Evolutionary conservation across 805 yeast genomes (phyloP).

Genomic region (Sugiyamaella mastotermitis): DNA sequence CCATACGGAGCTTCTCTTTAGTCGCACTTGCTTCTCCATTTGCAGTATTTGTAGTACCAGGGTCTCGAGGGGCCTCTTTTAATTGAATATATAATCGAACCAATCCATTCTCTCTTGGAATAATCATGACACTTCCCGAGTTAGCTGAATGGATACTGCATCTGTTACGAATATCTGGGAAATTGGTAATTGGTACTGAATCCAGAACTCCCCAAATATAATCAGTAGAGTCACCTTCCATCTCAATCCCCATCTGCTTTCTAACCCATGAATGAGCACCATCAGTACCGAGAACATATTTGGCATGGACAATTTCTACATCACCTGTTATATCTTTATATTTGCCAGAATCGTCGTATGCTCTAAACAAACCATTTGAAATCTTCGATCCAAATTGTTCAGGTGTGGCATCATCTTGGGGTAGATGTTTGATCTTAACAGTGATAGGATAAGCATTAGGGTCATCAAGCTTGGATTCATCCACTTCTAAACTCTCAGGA

Average conservation of each 20-base stretch:
- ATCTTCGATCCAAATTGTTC: conserved; percentile 18
- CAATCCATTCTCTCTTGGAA: conserved; percentile 32
- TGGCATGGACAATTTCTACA: conserved; percentile 24
- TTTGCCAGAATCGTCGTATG: conserved; percentile 24
- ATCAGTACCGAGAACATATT: conserved; percentile 31
- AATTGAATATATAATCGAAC: conserved; percentile 31
- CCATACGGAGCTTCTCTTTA: conserved; percentile 20
- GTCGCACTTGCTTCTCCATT: not conserved
- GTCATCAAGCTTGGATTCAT: conserved; percentile 17
- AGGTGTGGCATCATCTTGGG: conserved; percentile 13
- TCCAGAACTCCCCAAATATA: conserved; percentile 34
- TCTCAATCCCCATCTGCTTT: conserved; percentile 28
- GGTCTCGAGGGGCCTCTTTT: conserved; percentile 21
- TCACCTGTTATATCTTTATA: conserved; percentile 7
- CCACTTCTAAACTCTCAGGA: conserved; percentile 13
- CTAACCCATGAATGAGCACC: conserved; percentile 34
- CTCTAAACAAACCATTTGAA: conserved; percentile 27
- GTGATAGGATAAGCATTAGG: conserved; percentile 20
- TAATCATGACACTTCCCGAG: conserved; percentile 30
- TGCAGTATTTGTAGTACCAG: conserved; percentile 8
- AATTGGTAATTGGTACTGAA: conserved; percentile 30
- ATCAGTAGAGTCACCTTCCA: conserved; percentile 34
- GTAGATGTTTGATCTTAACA: conserved; percentile 22
- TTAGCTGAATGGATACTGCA: conserved; percentile 31
- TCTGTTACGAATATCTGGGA: conserved; percentile 32